Conservation (phyloP, 106 monocot genomes). For the Platanthera guangdongensis region DNA sequence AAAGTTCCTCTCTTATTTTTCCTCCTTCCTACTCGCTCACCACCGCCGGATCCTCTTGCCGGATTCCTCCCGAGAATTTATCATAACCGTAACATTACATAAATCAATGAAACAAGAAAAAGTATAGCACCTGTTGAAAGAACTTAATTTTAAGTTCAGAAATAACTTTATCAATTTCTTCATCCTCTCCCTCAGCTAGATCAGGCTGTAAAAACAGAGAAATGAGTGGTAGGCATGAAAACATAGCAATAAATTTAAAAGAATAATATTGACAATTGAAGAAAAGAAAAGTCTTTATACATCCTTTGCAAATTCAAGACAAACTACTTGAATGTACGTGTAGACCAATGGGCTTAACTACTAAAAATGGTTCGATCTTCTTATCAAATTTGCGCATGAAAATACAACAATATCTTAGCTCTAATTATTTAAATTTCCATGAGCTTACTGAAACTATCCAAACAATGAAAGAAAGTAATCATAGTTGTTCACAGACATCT, state of each 20-base stretch:
- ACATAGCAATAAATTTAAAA: background rate
- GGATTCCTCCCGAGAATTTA: too few species aligned
- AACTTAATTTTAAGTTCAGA: slow-evolving; percentile 38
- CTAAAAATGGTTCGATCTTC: background rate
- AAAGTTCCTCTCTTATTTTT: too few species aligned
- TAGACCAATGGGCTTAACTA: background rate
- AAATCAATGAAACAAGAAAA: background rate
- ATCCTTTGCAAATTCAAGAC: background rate
- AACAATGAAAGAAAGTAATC: background rate
- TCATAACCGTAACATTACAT: background rate
- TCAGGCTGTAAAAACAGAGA: slow-evolving; percentile 41
- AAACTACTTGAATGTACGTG: background rate
- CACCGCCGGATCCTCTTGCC: too few species aligned
- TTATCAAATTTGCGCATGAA: background rate
- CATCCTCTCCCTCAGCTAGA: slow-evolving; percentile 41
- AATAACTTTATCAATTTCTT: slow-evolving; percentile 45
- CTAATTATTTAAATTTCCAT: background rate
- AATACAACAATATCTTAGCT: background rate
- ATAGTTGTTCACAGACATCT: background rate
- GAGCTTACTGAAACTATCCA: background rate
- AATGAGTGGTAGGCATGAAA: background rate
- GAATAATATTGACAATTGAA: background rate
- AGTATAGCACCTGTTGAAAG: slow-evolving; percentile 38
- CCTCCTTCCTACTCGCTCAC: too few species aligned
- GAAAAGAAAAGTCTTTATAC: background rate